Percentiles rank a stretch among this genome's conserved stretches.
These are phyloP conservation scores for Tolypocladium nubicola DNA, from an alignment of 2,329 filamentous ascomycete genomes.

Conservation along the genomic window DNA sequence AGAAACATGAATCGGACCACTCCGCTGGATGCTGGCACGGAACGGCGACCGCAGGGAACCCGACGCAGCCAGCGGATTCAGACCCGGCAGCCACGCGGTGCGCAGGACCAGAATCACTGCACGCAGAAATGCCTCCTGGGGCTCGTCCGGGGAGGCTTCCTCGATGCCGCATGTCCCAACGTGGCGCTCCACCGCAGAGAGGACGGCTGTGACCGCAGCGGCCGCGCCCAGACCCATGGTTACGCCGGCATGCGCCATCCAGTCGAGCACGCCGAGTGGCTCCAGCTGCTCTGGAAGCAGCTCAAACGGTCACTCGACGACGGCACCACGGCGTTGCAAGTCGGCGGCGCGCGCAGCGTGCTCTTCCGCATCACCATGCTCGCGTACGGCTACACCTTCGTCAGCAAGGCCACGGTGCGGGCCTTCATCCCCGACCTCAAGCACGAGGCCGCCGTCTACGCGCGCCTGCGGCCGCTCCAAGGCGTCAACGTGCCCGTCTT, in stretches of 20 bases:
- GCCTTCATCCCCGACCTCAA: conserved; percentile 22
- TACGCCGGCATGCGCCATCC: conserved; percentile 12
- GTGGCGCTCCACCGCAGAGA: conserved; percentile 16
- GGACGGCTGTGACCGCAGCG: neutral
- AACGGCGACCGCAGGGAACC: neutral
- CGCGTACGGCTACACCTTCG: conserved; percentile 30
- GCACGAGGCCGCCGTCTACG: conserved; percentile 25
- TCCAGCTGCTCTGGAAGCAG: conserved; percentile 19
- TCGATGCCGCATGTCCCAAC: conserved; percentile 28
- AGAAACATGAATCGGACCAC: neutral
- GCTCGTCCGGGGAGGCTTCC: conserved; percentile 14
- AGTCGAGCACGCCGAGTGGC: conserved; percentile 15
- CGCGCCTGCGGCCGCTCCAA: conserved; percentile 20
- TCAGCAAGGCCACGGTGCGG: conserved; percentile 27
- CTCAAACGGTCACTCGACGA: conserved; percentile 17
- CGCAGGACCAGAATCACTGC: conserved; percentile 16
- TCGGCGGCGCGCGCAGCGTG: conserved; percentile 23
- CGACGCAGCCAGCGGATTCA: conserved; percentile 10
- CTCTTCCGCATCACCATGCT: conserved; percentile 30
- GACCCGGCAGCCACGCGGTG: conserved; percentile 1
- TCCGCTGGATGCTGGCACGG: conserved; percentile 1
- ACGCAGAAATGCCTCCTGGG: conserved; percentile 27
- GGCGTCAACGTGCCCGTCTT: conserved; percentile 26
- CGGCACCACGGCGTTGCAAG: conserved; percentile 15
- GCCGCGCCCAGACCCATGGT: too few species aligned